Evolutionary conservation across 2,329 filamentous ascomycete species (phyloP).

Genomic region (Ophiosphaerella korrae): DNA sequence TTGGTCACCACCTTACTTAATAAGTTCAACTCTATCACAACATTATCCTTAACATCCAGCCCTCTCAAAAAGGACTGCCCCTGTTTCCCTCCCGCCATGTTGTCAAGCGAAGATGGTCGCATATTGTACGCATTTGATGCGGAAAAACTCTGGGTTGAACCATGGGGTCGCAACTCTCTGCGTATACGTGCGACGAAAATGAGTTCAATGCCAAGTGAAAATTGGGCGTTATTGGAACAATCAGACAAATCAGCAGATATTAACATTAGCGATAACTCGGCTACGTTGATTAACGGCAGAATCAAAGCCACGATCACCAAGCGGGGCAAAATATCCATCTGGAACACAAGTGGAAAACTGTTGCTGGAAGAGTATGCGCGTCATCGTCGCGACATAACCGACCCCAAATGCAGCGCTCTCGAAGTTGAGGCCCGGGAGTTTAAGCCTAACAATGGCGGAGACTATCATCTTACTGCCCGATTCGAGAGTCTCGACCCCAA

Average conservation of each 20-base stretch:
- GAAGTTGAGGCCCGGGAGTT: slow-evolving; percentile 64
- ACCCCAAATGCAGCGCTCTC: slow-evolving; percentile 65
- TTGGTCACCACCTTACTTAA: no score
- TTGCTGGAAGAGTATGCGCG: slow-evolving; percentile 62
- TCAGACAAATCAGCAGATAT: slow-evolving; percentile 5
- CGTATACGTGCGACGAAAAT: slow-evolving; percentile 55
- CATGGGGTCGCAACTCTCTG: slow-evolving; percentile 57
- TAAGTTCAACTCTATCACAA: no score
- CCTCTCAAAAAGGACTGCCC: no score
- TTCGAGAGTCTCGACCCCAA: slow-evolving; percentile 60
- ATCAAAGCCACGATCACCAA: slow-evolving; percentile 55
- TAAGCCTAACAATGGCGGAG: slow-evolving; percentile 56
- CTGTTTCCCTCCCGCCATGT: background rate
- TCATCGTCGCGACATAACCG: slow-evolving; percentile 56
- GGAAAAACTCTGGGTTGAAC: slow-evolving; percentile 56
- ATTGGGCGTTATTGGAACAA: slow-evolving; percentile 31
- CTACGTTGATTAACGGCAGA: slow-evolving; percentile 55
- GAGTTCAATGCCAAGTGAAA: slow-evolving; percentile 28
- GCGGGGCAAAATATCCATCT: slow-evolving; percentile 58
- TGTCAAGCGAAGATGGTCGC: slow-evolving; percentile 2
- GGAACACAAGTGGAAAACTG: slow-evolving; percentile 48
- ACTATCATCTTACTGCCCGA: slow-evolving; percentile 63
- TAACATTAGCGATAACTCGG: slow-evolving; percentile 33
- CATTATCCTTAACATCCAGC: no score
- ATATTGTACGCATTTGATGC: slow-evolving; percentile 62